Base-by-base conservation (phyloP, 2,329 filamentous ascomycete genomes). In the Aspergillus pseudoviridinutans region DNA sequence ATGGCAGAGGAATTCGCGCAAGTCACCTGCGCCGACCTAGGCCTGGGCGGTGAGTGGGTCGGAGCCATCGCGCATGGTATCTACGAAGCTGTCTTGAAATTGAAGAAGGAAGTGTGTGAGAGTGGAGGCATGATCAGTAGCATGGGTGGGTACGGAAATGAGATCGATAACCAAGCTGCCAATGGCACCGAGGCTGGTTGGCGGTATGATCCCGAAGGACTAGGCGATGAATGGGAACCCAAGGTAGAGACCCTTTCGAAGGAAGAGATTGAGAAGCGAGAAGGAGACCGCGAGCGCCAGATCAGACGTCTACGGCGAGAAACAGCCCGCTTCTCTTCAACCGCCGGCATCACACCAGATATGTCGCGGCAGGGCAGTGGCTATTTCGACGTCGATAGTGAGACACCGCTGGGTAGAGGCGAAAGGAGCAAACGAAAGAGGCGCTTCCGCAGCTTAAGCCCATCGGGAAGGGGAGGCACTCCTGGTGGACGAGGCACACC, bases 81-180 rank as follows among this genome's bases (percentile, higher is more conserved):
- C 65, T 97, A 97, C 74, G 94, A 99, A 75, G 90, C 94, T 9
- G 92, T 95, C 0, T 75, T 97, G 61, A 89, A 90, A 50, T 79
- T 97, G 32, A 97, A 97, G 78, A 99, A 99, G 75, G 94, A 97
- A 70, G 91, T 92, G 0, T 96, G 92, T 68, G 94, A 97, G 73
- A 91, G 91, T 42, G 92, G 91, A 41, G 92, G 92, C 1, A 78
- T 97, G 7, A 87, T 96, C n/a, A 82, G 85, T 17, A 88, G 88
- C 44, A 86, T 87, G 79, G 84, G 85, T 57, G 87, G 82, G 20
- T 84, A 84, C 64, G 84, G 84, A 8, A 76, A 79, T 14, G 91
- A 95, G 60, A 87, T 96, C 51, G 90, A 93, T 63, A 97, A 97
- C 69, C 91, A 96, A 70, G 90, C 92, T 1, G 90, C 90, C 8